Evolutionary conservation across 2,329 filamentous ascomycete genomes (phyloP).

Genomic region (Chaetomiaceae sp.): DNA sequence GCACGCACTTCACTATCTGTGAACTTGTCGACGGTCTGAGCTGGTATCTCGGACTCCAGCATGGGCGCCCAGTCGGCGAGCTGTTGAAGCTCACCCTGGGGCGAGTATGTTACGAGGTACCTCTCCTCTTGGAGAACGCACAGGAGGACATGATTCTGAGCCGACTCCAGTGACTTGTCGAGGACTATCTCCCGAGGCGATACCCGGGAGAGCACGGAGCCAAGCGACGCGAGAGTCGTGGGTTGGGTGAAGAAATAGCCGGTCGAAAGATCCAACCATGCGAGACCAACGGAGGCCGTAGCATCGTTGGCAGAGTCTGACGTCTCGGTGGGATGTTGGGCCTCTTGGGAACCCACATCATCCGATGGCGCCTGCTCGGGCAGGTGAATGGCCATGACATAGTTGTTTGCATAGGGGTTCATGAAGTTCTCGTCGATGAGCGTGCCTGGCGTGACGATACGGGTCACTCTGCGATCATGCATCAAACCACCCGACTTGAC

Average conservation of each 20-base stretch:
- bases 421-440: slow-evolving; percentile 97
- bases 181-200: slow-evolving; percentile 81
- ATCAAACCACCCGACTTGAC: slow-evolving; percentile 71
- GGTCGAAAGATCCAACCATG: slow-evolving; percentile 93
- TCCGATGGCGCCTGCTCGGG: slow-evolving; percentile 19
- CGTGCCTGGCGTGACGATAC: slow-evolving; percentile 90
- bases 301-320: slow-evolving; percentile 20
- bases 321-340: slow-evolving; percentile 9
- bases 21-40: slow-evolving; percentile 53
- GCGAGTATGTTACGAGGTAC: slow-evolving; percentile 70
- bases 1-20: slow-evolving; percentile 67
- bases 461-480: slow-evolving; percentile 79
- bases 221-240: slow-evolving; percentile 64
- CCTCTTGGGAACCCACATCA: slow-evolving; percentile 9
- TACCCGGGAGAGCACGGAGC: slow-evolving; percentile 79
- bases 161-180: slow-evolving; percentile 56
- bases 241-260: slow-evolving; percentile 87
- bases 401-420: slow-evolving; percentile 91
- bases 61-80: slow-evolving; percentile 68
- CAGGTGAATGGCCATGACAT: slow-evolving; percentile 75
- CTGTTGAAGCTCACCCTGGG: slow-evolving; percentile 41
- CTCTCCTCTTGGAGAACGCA: slow-evolving; percentile 69
- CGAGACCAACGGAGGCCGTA: slow-evolving; percentile 61
- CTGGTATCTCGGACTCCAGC: slow-evolving; percentile 67
- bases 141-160: slow-evolving; percentile 58